A percentile compares a stretch with the other conserved stretches of the same genome.
Evolutionary conservation across 805 yeast species (phyloP).

Genomic region (Saccharomyces paradoxus): DNA sequence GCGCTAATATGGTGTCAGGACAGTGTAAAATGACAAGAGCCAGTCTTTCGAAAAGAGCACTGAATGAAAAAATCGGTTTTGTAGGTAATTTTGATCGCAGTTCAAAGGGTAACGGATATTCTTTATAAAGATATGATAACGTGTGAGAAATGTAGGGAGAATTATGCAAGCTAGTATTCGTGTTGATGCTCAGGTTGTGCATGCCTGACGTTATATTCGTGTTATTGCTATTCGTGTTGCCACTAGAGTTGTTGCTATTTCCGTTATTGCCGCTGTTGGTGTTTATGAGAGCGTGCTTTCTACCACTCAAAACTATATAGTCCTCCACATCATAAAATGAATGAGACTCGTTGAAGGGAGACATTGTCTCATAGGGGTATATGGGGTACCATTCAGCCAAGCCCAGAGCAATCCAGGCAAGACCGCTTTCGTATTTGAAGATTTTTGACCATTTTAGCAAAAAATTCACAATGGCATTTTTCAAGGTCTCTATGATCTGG

Average conservation of each 20-base stretch:
- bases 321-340: neutral
- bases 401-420: constrained; percentile 82
- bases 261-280: neutral
- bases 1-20: constrained; percentile 40
- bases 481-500: constrained; percentile 47
- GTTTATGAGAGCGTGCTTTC: constrained; percentile 12
- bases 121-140: constrained; percentile 18
- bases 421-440: constrained; percentile 70
- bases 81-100: constrained; percentile 16
- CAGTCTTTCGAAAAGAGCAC: constrained; percentile 66
- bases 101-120: constrained; percentile 23
- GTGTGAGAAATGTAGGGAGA: neutral
- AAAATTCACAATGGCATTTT: constrained; percentile 55
- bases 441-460: constrained; percentile 70
- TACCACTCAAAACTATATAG: constrained; percentile 14
- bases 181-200: neutral
- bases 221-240: neutral
- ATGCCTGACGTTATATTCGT: neutral
- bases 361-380: constrained; percentile 29
- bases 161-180: neutral
- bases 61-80: constrained; percentile 41
- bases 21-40: constrained; percentile 68
- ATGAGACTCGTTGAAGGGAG: neutral
- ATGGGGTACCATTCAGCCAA: constrained; percentile 87
- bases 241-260: neutral